Base-by-base conservation (phyloP, 2,329 filamentous ascomycete genomes). In the Neonectria magnoliae region DNA sequence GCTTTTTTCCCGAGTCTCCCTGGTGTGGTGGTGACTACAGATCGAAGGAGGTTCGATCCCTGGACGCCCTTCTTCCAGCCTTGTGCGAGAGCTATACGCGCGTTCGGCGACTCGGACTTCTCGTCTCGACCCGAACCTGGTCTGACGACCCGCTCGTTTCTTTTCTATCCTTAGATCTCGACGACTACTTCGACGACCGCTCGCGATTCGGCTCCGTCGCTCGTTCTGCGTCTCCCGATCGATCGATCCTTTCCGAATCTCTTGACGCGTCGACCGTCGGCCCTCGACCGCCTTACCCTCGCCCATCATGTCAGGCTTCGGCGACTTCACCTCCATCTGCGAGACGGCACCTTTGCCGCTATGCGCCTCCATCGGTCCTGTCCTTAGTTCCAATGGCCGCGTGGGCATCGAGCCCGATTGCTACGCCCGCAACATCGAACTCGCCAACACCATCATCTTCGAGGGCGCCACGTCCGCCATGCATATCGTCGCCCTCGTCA, bases 371-470 rank as follows among this genome's bases (percentile, higher is more conserved):
- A 88, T 99, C 71, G 96, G 96, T 18, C 87, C 91, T 50, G 88
- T 91, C 73, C 89, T 89, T 31, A 84, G 86, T 36, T 88, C 93
- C 69, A 87, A 88, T 22, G 87, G 85, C 71, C 86, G 87, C 62
- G 87, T 90, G 13, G 93, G 94, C 71, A 96, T 98, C 70, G 91
- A 97, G 78, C 90, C 96, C 62, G 88, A 90, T 76, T 99, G 96
- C 84, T 98, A 95, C 82, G 93, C 96, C 64, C 90, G 96, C 64
- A 97, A 96, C 75, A 95, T 99, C 79, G 94, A 98, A 81, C 81
- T 98, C 71, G 96, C 94, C 72, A 99, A 99, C 82, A 99, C 96
- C 44, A 95, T 98, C 82, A 99, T 99, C 76, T 99, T 99, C 79
- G 90, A 98, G 81, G 93, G 91, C 76, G 96, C 94, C 29, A 90